These are phyloP conservation scores for Lecanicillium sp. DNA, from an alignment of 2,329 filamentous ascomycete species.

Conservation along the genomic window DNA sequence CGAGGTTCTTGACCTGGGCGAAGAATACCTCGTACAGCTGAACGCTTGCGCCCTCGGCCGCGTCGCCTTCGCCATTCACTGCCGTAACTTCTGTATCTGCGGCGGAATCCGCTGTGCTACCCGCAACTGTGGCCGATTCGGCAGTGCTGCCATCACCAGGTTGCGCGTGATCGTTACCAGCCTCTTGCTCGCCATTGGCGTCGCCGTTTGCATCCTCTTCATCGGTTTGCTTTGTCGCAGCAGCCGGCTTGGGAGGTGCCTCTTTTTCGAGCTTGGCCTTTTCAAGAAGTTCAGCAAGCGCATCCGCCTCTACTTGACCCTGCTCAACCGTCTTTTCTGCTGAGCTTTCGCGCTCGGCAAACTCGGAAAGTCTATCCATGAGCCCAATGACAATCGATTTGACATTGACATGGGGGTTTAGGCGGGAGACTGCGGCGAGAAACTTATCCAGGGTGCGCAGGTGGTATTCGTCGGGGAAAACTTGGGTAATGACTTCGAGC, in stretches of 20 bases:
- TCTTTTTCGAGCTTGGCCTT: constrained; percentile 65
- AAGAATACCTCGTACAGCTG: constrained; percentile 98
- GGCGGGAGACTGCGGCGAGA: constrained; percentile 80
- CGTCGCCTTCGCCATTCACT: too few relatives aligned
- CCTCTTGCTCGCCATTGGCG: constrained; percentile 16
- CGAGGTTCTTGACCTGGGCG: constrained; percentile 86
- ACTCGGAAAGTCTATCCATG: constrained; percentile 93
- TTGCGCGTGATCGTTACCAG: too few relatives aligned
- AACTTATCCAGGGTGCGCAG: constrained; percentile 94
- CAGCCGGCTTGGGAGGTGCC: constrained; percentile 22
- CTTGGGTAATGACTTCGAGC: constrained; percentile 95
- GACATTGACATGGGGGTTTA: constrained; percentile 95
- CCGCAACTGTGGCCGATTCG: constrained; percentile 22
- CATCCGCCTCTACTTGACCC: constrained; percentile 76
- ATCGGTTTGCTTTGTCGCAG: constrained; percentile 21
- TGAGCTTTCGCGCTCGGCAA: constrained; percentile 82
- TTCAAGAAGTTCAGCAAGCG: constrained; percentile 69
- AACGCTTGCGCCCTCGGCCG: constrained; percentile 52
- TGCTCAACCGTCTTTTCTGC: constrained; percentile 62
- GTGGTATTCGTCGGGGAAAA: constrained; percentile 98
- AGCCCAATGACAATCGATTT: constrained; percentile 96
- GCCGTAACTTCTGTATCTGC: constrained; percentile 11
- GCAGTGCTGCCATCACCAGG: constrained; percentile 8
- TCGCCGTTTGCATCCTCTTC: constrained; percentile 5
- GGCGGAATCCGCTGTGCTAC: constrained; percentile 18